Percentiles rank a stretch among this genome's conserved stretches.
phyloP scores from a whole-genome alignment of 208 protist species.

The Herpetomonas tarakana region DNA sequence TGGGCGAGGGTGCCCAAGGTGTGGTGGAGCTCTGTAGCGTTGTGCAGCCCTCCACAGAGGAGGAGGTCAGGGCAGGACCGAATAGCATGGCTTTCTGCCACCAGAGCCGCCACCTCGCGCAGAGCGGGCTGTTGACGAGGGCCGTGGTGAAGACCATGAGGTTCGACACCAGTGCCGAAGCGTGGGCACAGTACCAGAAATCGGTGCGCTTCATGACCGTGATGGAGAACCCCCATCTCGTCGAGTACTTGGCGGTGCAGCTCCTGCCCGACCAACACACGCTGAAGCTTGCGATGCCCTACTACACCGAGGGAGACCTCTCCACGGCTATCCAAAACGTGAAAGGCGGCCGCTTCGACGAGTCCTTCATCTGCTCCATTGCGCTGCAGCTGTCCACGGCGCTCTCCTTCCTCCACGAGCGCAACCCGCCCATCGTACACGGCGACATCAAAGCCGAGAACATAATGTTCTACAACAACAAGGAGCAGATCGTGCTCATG shows the following conservation, averaged over 20 bases:
- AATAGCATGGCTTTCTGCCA: slow-evolving; percentile 22
- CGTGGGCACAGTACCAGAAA: slow-evolving; percentile 48
- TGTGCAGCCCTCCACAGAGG: slow-evolving; percentile 23
- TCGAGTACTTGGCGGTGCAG: slow-evolving; percentile 76
- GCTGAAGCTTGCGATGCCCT: slow-evolving; percentile 73
- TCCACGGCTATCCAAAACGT: slow-evolving; percentile 38
- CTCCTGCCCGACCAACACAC: slow-evolving; percentile 40
- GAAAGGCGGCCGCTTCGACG: slow-evolving; percentile 36
- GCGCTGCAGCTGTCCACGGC: slow-evolving; percentile 55
- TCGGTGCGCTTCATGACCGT: slow-evolving; percentile 70
- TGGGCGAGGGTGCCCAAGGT: slow-evolving; percentile 68
- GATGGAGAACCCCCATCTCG: slow-evolving; percentile 53
- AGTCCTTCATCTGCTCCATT: slow-evolving; percentile 53
- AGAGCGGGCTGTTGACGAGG: slow-evolving; percentile 17
- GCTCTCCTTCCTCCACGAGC: slow-evolving; percentile 66
- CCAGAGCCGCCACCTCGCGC: slow-evolving; percentile 22
- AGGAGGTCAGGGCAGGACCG: slow-evolving; percentile 20
- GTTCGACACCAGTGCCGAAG: slow-evolving; percentile 23
- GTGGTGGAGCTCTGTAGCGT: slow-evolving; percentile 47
- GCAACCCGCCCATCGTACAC: slow-evolving; percentile 76
- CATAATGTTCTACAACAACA: slow-evolving; percentile 56
- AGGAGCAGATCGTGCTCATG: slow-evolving; percentile 65
- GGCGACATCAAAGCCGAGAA: slow-evolving; percentile 83
- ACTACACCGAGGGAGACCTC: slow-evolving; percentile 64
- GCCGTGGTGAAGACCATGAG: slow-evolving; percentile 67